Evolutionary conservation across 129 eudicot genomes (phyloP), one percentile per base, ranked within the genome.

Genomic region (Mikania micrantha): DNA sequence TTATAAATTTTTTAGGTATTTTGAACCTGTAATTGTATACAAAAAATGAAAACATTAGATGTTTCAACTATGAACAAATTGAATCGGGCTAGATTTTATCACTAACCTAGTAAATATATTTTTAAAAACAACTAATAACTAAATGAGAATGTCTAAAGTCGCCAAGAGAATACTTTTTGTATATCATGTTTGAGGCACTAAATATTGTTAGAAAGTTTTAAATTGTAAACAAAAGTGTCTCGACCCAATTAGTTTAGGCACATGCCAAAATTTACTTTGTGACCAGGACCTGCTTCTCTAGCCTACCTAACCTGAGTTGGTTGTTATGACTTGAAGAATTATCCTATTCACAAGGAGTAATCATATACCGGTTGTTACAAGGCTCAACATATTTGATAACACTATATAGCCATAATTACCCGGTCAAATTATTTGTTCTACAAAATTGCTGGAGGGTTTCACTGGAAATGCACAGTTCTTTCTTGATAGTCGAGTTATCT

Each of bases 371-470:
- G 32, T 52, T 24, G 12, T 52, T 52, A 52, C 60, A 52, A 52
- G 60, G n/a, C 31, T 52, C 60, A 1, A 5, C 38, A 25, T 56
- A 20, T 27, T 56, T 56, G 10, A 27, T 15, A 56, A 13, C 27
- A 25, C 2, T 52, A 9, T 9, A 24, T 52, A 24, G 10, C 15
- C 16, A 52, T 13, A 25, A n/a, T 63, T 76, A 93, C 99, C 96
- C 84, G 4, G 88, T 78, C 69, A 93, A 72, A 64, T 80, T 70
- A 57, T 82, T 77, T 25, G 76, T 77, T 77, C 70, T 83, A 64
- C 99, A 93, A 65, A 82, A 85, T 49, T 77, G 80, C 77, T 82
- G 80, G 28, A 93, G 90, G 31, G 70, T 68, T 63, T 82, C 78
- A 60, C 66, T 75, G 11, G 95, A 80, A 42, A 86, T 45, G 61